Conservation (phyloP, 352 stramenopile genomes). For the Pelagophyceae sp. region DNA sequence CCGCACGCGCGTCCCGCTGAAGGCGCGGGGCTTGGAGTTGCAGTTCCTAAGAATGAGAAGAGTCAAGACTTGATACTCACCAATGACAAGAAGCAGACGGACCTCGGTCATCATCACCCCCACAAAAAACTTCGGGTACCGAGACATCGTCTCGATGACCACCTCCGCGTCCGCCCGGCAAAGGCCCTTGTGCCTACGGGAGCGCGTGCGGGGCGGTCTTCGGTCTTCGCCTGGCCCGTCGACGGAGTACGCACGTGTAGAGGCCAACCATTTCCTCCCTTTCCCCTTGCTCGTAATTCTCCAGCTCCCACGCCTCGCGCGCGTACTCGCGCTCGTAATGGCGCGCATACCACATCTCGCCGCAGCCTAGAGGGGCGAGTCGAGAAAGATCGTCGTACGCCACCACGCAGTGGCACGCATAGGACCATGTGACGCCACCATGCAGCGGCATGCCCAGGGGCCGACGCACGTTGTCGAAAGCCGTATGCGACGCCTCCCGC, state of each 20-base stretch:
- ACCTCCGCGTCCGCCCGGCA: not conserved
- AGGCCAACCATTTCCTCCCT: constrained; percentile 11
- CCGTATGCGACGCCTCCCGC: not conserved
- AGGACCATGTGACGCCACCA: too few species aligned
- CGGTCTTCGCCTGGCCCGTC: too few species aligned
- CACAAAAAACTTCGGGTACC: constrained; percentile 7
- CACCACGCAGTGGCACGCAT: too few species aligned
- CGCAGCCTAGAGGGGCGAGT: too few species aligned
- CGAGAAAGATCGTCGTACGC: too few species aligned
- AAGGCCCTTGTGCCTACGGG: constrained; percentile 12
- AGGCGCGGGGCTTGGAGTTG: not conserved
- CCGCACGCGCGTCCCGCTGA: not conserved
- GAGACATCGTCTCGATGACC: not conserved
- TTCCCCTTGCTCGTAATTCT: constrained; percentile 14
- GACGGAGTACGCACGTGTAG: too few species aligned
- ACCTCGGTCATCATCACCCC: constrained; percentile 15
- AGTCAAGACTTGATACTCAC: too few species aligned
- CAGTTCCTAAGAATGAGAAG: too few species aligned
- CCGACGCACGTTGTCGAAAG: not conserved
- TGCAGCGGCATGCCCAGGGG: too few species aligned
- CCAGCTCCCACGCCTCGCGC: constrained; percentile 4
- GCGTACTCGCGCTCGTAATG: not conserved
- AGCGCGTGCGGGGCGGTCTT: too few species aligned
- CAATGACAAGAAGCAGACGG: too few species aligned
- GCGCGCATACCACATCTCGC: constrained; percentile 1